Base-by-base conservation (phyloP, 2,329 filamentous ascomycete species). In the Aaosphaeria pasadenensis region DNA sequence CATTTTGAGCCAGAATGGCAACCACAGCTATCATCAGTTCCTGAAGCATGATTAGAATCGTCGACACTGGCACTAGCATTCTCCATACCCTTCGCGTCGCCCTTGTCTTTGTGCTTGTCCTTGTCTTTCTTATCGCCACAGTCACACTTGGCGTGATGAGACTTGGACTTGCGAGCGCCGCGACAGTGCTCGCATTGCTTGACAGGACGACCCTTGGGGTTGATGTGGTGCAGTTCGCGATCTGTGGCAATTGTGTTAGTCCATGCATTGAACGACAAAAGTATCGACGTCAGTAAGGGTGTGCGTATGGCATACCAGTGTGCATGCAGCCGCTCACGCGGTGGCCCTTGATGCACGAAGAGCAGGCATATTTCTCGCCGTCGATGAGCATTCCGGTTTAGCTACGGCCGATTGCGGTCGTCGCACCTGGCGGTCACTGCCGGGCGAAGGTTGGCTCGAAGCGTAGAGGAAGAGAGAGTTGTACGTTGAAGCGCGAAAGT, bases 271-370 rank as follows among this genome's bases (percentile, higher is more conserved):
- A n/a, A 42, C 47, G 38, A 43, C 39, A 42, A 30, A 30, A 24
- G 17, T 24, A 24, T 24, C 17, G 17, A 24, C 17, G 50, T 66
- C 55, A 67, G 52, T 48, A 36, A 13, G 42, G 47, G 46, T 44
- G 33, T 40, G 53, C 38, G 42, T 44, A 44, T 42, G 49, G 53
- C 58, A 79, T 84, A 96, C 91, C 91, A 72, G 84, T 83, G 74
- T 99, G 94, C 73, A 92, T 90, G 80, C 94, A 99, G 71, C 94
- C 96, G 86, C 91, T 97, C 70, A 99, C 94, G 71, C 94, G 89
- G 78, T 99, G 94, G 69, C 94, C 94, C 74, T 94, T 88, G 71
- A 99, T 91, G 77, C 94, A 99, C 76, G 91, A 91, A 77, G 95
- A 89, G 80, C 92, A 97, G 75, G 92, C 92, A 79, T 84, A 97